These are phyloP conservation scores for Ophiostoma montium DNA, from an alignment of 2,329 filamentous ascomycete species.

Conservation along the genomic window DNA sequence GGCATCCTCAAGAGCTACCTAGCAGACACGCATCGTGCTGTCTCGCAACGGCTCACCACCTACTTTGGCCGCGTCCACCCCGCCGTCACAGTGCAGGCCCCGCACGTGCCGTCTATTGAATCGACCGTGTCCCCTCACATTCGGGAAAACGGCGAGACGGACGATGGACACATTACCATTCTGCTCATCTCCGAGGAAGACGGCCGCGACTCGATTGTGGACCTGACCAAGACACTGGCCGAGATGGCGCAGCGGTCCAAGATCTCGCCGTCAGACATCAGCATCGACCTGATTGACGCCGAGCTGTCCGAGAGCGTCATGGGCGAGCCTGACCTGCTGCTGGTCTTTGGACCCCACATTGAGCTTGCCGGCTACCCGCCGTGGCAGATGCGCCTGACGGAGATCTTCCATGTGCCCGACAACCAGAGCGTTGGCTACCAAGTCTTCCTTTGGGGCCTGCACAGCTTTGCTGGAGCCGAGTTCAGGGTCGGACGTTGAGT, in stretches of 20 bases:
- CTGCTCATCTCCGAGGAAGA: slow-evolving; percentile 79
- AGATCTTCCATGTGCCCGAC: slow-evolving; percentile 72
- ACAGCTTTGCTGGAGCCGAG: slow-evolving; percentile 73
- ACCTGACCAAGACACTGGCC: slow-evolving; percentile 83
- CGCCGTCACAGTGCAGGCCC: slow-evolving; percentile 56
- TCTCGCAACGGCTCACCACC: slow-evolving; percentile 64
- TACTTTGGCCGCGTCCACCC: slow-evolving; percentile 76
- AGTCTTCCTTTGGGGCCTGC: slow-evolving; percentile 73
- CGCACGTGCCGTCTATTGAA: slow-evolving; percentile 48
- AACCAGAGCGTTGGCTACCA: slow-evolving; percentile 84
- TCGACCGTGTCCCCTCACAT: slow-evolving; percentile 27
- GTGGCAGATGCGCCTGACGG: slow-evolving; percentile 88
- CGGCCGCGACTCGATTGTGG: slow-evolving; percentile 84
- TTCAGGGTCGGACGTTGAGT: slow-evolving; percentile 63
- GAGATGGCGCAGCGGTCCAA: slow-evolving; percentile 92
- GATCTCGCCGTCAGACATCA: slow-evolving; percentile 68
- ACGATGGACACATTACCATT: slow-evolving; percentile 36
- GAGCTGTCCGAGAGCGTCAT: slow-evolving; percentile 72
- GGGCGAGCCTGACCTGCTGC: slow-evolving; percentile 75
- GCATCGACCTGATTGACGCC: slow-evolving; percentile 71
- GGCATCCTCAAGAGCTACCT: slow-evolving; percentile 83
- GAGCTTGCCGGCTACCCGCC: slow-evolving; percentile 86
- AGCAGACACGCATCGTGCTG: slow-evolving; percentile 65
- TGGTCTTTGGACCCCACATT: slow-evolving; percentile 74
- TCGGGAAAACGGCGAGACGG: slow-evolving; percentile 17